These are phyloP conservation scores for Colletotrichum ledebouriae DNA, from an alignment of 2,329 filamentous ascomycete genomes.

Conservation along the genomic window DNA sequence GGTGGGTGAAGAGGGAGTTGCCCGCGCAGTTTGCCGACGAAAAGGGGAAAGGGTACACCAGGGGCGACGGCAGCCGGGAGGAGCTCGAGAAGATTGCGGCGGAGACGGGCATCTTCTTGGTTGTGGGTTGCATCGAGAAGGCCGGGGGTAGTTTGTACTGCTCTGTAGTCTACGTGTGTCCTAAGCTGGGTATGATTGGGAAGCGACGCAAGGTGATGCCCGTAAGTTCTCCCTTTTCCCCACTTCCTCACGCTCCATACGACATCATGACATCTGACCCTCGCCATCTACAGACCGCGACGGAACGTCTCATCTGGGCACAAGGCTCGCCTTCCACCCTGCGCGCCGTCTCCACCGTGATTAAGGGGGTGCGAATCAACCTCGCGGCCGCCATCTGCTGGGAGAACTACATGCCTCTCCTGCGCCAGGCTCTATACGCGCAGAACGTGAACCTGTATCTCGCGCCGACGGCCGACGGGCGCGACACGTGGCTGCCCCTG, in stretches of 20 bases:
- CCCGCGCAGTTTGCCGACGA: slow-evolving; percentile 47
- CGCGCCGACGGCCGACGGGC: slow-evolving; percentile 87
- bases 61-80: slow-evolving; percentile 78
- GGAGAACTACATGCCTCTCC: slow-evolving; percentile 96
- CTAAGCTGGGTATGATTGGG: slow-evolving; percentile 77
- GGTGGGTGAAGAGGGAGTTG: slow-evolving; percentile 77
- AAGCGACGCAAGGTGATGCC: slow-evolving; percentile 96
- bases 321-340: slow-evolving; percentile 86
- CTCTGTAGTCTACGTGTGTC: slow-evolving; percentile 84
- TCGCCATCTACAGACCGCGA: slow-evolving; percentile 69
- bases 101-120: slow-evolving; percentile 85
- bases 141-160: slow-evolving; percentile 89
- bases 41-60: slow-evolving; percentile 58
- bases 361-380: slow-evolving; percentile 83
- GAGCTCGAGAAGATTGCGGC: slow-evolving; percentile 80
- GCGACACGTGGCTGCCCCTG: slow-evolving; percentile 86
- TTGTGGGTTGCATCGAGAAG: slow-evolving; percentile 84
- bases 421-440: slow-evolving; percentile 85
- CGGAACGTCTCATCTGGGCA: slow-evolving; percentile 89
- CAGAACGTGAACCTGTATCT: slow-evolving; percentile 95
- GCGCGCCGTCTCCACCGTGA: slow-evolving; percentile 81
- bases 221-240: slow-evolving; percentile 59
- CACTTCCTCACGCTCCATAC: background rate
- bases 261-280: too few relatives aligned
- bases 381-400: slow-evolving; percentile 93